A percentile compares a stretch with the other conserved stretches of the same genome.
phyloP scores from a whole-genome alignment of 2,329 filamentous ascomycete species.

The Penicillium sp. region DNA sequence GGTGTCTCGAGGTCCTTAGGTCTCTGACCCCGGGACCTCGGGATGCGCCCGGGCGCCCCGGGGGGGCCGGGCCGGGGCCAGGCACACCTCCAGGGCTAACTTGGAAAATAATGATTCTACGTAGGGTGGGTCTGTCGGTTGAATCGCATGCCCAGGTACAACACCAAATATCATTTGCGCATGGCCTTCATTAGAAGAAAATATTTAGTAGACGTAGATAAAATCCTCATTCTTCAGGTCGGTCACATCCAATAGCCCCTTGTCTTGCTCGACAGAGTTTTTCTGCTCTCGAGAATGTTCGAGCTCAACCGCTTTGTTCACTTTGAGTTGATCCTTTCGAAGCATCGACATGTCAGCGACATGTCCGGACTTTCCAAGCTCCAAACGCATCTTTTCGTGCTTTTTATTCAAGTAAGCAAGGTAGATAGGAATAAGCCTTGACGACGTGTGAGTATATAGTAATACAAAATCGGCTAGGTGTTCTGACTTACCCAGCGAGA shows the following conservation, averaged over 20 bases:
- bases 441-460: neutral
- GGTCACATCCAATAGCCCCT: constrained; percentile 12
- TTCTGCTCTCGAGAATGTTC: constrained; percentile 13
- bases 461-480: no score
- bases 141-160: no score
- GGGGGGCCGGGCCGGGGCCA: no score
- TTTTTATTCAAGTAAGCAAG: constrained; percentile 33
- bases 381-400: constrained; percentile 32
- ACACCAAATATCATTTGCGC: no score
- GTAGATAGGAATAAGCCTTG: constrained; percentile 32
- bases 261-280: constrained; percentile 6
- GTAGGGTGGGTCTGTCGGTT: no score
- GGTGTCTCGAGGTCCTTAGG: no score
- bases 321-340: constrained; percentile 19
- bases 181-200: neutral
- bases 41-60: no score
- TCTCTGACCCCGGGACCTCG: no score
- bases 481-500: constrained; percentile 25
- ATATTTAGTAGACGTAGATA: constrained; percentile 12
- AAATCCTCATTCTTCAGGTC: constrained; percentile 16
- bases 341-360: constrained; percentile 39
- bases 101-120: no score
- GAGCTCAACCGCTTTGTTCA: constrained; percentile 10
- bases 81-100: no score
- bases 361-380: constrained; percentile 32